Conservation (phyloP, 108 stramenopile genomes). For the Cyclotella sp. region DNA sequence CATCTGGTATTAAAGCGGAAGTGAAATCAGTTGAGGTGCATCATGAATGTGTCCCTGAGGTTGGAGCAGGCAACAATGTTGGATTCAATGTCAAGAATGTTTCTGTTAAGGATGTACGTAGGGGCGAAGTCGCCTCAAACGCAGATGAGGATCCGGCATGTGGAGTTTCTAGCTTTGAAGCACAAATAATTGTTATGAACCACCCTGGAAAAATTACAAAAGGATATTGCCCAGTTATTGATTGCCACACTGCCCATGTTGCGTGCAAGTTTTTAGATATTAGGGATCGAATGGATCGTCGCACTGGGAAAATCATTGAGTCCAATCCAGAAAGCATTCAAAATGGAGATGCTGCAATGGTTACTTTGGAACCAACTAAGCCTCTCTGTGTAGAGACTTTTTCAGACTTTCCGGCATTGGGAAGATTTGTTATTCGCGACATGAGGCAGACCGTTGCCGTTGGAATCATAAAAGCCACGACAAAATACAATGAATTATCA, state of each 20-base stretch:
- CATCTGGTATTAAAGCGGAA: conserved; percentile 72
- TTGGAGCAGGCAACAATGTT: conserved; percentile 87
- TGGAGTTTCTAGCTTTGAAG: conserved; percentile 63
- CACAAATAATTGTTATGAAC: conserved; percentile 93
- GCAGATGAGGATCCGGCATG: conserved; percentile 80
- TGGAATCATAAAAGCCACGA: conserved; percentile 90
- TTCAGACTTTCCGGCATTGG: conserved; percentile 94
- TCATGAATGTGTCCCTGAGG: conserved; percentile 85
- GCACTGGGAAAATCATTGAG: conserved; percentile 83
- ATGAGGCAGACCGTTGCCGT: conserved; percentile 95
- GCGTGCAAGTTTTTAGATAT: conserved; percentile 91
- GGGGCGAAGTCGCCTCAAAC: conserved; percentile 87
- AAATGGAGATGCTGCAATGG: conserved; percentile 82
- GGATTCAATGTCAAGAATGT: conserved; percentile 94
- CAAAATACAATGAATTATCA: conserved; percentile 3
- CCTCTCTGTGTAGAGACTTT: conserved; percentile 94
- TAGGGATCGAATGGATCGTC: conserved; percentile 83
- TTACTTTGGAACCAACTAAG: conserved; percentile 72
- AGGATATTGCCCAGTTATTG: conserved; percentile 94
- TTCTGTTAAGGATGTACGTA: conserved; percentile 85
- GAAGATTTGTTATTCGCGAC: conserved; percentile 97
- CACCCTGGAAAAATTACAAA: conserved; percentile 77
- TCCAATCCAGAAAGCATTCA: conserved; percentile 84
- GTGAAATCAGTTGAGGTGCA: conserved; percentile 93
- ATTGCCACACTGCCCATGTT: conserved; percentile 95